Evolutionary conservation across 768 basidiomycete genomes (phyloP), one percentile per base, ranked within the genome.

Genomic region (Amylocystis lapponica): DNA sequence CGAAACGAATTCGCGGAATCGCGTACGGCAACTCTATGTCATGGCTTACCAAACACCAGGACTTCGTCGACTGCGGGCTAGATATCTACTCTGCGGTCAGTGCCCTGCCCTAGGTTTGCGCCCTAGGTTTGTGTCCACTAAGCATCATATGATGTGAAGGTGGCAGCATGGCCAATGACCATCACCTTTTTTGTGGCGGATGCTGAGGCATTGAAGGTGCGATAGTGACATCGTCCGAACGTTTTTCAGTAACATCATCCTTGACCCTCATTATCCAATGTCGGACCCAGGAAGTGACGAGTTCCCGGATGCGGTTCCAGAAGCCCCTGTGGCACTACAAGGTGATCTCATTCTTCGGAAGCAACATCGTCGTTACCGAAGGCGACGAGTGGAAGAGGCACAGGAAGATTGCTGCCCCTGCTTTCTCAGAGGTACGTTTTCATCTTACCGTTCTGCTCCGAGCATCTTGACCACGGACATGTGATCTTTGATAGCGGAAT

Each of bases 381-480:
- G 76, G 75, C 16, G 73, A 76, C 2, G 50, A 76, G 46, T 85
- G 81, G 81, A 81, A 81, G 57, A 71, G 72, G 23, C 80, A 79
- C 48, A 62, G 81, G 35, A 79, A 76, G 55, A 72, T 84, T 31
- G 64, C 73, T 14, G 78, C 77, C 1, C 79, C 81, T n/a, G 74
- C 79, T 0, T 84, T 83, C 56, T 76, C 77, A 5, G 79, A 81
- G 57, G 78, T 78, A 12, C 16, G 79, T 79, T 42, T 49, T 12
- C 30, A n/a, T 32, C 25, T 26, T 22, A 1, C 10, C 23, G n/a
- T 10, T 26, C 2, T 22, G 27, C 6, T 16, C 27, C 13, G n/a
- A n/a, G 8, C 20, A 17, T 12, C 20, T 2, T 5, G 16, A 34
- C 32, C 22, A 26, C 30, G 6, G 17, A 12, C 36, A 39, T 25